Conservation (phyloP, 495 filamentous ascomycete species). For the Annulohypoxylon nitens region DNA sequence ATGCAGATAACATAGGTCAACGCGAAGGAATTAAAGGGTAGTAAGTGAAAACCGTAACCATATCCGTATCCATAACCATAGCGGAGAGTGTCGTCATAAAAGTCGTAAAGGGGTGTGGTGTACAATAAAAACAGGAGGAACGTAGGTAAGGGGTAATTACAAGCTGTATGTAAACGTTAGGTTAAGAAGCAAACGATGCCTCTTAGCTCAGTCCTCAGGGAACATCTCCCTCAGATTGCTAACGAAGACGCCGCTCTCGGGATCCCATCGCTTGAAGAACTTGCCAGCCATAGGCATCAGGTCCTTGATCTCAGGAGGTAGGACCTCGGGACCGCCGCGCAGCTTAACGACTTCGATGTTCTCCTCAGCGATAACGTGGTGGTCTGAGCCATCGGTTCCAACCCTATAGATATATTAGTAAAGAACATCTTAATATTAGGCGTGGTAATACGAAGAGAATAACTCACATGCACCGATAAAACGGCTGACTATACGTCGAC, state of each 20-base stretch:
- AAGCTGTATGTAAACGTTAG: background rate
- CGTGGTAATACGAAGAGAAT: too few relatives aligned
- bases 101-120: background rate
- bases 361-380: conserved; percentile 85
- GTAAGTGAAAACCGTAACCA: background rate
- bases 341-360: conserved; percentile 77
- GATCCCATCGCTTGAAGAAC: conserved; percentile 91
- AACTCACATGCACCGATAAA: conserved; percentile 56
- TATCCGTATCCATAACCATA: background rate
- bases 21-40: background rate
- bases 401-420: conserved; percentile 65
- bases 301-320: conserved; percentile 52
- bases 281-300: conserved; percentile 81
- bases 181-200: background rate
- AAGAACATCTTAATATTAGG: too few relatives aligned
- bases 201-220: conserved; percentile 76
- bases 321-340: conserved; percentile 54
- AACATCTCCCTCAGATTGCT: conserved; percentile 89
- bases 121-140: background rate
- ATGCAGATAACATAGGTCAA: background rate
- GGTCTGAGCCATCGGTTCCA: conserved; percentile 70
- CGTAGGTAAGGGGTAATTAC: background rate
- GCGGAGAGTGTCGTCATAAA: conserved; percentile 1
- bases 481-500: conserved; percentile 48
- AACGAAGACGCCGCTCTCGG: conserved; percentile 73